Percentiles rank a stretch among this genome's conserved stretches.
These are phyloP conservation scores for Pachyrhizus erosus DNA, from an alignment of 306 rosid genomes.

Conservation along the genomic window DNA sequence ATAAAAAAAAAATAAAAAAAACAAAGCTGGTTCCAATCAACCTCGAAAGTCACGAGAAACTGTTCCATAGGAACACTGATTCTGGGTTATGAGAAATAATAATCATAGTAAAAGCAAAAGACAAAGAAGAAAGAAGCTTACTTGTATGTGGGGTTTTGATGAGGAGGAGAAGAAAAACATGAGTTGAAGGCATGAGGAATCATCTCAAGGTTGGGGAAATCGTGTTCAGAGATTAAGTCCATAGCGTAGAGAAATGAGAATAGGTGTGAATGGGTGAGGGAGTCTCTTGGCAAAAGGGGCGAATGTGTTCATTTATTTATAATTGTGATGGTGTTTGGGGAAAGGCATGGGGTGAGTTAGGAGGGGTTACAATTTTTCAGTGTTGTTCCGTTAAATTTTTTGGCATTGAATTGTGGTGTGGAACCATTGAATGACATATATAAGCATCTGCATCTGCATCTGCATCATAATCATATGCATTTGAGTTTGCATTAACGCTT, in stretches of 20 bases:
- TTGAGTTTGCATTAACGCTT: constrained; percentile 25
- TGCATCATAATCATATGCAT: constrained; percentile 43
- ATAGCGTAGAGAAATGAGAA: constrained; percentile 32
- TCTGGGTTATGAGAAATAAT: too few relatives aligned
- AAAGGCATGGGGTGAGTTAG: background rate
- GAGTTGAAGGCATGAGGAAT: constrained; percentile 43
- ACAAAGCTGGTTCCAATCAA: background rate
- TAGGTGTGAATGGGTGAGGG: too few relatives aligned
- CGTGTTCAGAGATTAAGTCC: constrained; percentile 43
- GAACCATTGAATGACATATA: too few relatives aligned
- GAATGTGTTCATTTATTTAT: background rate
- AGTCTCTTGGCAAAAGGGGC: background rate
- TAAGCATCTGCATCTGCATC: too few relatives aligned
- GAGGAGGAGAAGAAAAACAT: constrained; percentile 25
- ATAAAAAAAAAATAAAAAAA: background rate
- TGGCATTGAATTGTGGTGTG: constrained; percentile 27
- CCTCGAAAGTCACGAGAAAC: constrained; percentile 11
- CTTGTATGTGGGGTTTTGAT: constrained; percentile 14
- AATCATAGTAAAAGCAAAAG: background rate
- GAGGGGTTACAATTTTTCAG: constrained; percentile 57
- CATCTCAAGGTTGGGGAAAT: constrained; percentile 45
- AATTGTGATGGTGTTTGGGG: constrained; percentile 31
- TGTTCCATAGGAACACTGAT: constrained; percentile 17
- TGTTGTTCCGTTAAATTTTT: constrained; percentile 34
- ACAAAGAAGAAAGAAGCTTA: constrained; percentile 35